These are phyloP conservation scores for Cystofilobasidium bisporidii DNA, from an alignment of 768 basidiomycete species.

Conservation along the genomic window DNA sequence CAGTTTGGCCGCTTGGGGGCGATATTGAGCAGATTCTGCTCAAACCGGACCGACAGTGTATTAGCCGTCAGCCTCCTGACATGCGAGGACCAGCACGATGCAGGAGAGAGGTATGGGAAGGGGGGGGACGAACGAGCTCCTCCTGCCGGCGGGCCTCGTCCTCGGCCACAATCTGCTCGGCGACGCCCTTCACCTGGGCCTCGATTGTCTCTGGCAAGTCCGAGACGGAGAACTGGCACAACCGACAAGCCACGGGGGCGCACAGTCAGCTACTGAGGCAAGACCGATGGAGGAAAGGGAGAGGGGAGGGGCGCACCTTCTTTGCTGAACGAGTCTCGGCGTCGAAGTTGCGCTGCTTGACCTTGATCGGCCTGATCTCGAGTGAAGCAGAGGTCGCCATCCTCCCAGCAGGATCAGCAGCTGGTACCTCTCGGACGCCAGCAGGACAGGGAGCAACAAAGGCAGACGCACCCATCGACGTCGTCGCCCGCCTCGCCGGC, in stretches of 20 bases:
- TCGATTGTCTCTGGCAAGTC: slow-evolving; percentile 26
- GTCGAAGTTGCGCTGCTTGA: slow-evolving; percentile 28
- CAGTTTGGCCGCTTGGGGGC: slow-evolving; percentile 65
- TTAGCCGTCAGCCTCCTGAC: not conserved
- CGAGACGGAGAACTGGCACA: slow-evolving; percentile 10
- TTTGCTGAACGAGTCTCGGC: slow-evolving; percentile 17
- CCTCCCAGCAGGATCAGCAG: no score
- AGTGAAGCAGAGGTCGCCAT: no score
- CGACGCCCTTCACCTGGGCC: slow-evolving; percentile 18
- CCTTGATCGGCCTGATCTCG: slow-evolving; percentile 9
- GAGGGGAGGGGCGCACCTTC: slow-evolving; percentile 20
- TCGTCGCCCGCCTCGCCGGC: slow-evolving; percentile 6
- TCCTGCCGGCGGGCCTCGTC: slow-evolving; percentile 23
- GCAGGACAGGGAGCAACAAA: not conserved
- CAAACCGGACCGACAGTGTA: not conserved
- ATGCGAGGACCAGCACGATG: not conserved
- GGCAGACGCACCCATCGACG: slow-evolving; percentile 6
- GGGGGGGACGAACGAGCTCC: slow-evolving; percentile 21
- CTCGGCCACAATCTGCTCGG: slow-evolving; percentile 21
- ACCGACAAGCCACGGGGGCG: no score
- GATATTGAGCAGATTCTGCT: slow-evolving; percentile 47
- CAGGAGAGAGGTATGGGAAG: not conserved
- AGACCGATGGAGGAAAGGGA: no score
- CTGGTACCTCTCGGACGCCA: no score
- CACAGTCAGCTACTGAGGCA: no score